phyloP scores from a whole-genome alignment of 768 basidiomycete species.

The Termitomyces sp. region DNA sequence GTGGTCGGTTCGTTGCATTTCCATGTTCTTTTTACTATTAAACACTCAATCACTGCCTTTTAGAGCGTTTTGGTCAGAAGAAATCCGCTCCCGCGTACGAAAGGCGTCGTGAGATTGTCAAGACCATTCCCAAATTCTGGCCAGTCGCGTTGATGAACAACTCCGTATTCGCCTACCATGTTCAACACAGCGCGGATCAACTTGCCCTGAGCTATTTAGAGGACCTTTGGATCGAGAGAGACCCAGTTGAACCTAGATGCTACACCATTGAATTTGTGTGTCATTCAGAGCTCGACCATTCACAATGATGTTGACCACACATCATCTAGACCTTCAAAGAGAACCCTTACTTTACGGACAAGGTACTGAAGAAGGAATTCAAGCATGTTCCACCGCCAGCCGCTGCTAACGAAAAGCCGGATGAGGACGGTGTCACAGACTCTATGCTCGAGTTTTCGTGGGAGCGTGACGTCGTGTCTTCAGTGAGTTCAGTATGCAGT shows the following conservation, averaged over 20 bases:
- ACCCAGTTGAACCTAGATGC: constrained; percentile 68
- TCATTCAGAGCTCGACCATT: constrained; percentile 13
- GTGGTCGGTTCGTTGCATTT: constrained; percentile 44
- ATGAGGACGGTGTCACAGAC: constrained; percentile 70
- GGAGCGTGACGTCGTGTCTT: constrained; percentile 64
- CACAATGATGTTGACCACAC: constrained; percentile 1
- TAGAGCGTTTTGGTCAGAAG: constrained; percentile 62
- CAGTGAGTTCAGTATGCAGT: constrained; percentile 35
- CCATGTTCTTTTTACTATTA: background rate
- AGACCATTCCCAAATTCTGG: constrained; percentile 77
- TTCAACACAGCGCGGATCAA: constrained; percentile 71
- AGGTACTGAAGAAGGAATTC: constrained; percentile 77
- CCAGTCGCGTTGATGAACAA: constrained; percentile 80
- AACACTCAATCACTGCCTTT: background rate
- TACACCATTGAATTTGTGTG: constrained; percentile 88
- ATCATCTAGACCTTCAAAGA: constrained; percentile 68
- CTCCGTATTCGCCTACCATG: constrained; percentile 52
- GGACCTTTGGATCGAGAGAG: constrained; percentile 78
- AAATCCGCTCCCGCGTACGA: constrained; percentile 58
- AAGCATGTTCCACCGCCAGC: constrained; percentile 56
- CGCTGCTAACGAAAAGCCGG: constrained; percentile 50
- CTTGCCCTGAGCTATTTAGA: constrained; percentile 79
- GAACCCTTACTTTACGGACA: constrained; percentile 78
- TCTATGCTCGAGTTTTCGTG: constrained; percentile 79
- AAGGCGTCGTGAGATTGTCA: constrained; percentile 61